A percentile compares a stretch with the other conserved stretches of the same genome.
phyloP scores from a whole-genome alignment of 371 early-diverging fungal species.

The Mortierella sp. region DNA sequence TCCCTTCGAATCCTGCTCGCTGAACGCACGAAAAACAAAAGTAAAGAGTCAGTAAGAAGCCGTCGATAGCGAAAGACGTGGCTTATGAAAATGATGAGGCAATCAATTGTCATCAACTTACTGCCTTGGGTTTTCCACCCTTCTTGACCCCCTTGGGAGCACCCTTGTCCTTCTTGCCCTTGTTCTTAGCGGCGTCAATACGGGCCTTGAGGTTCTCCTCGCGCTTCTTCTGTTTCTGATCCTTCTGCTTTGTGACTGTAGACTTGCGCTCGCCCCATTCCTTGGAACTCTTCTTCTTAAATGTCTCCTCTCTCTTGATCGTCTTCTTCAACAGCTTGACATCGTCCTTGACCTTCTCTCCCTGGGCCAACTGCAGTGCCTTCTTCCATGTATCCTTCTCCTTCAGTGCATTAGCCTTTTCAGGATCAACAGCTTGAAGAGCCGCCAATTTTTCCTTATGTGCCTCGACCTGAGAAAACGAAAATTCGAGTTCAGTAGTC shows the following conservation, averaged over 20 bases:
- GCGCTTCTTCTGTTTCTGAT: constrained; percentile 79
- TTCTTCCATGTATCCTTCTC: constrained; percentile 88
- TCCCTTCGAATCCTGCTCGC: constrained; percentile 56
- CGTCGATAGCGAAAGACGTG: too few species aligned
- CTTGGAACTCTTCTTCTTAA: constrained; percentile 84
- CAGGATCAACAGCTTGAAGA: constrained; percentile 73
- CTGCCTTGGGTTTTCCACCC: constrained; percentile 52
- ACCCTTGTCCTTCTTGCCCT: constrained; percentile 65
- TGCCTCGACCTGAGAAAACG: constrained; percentile 64
- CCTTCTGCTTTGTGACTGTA: constrained; percentile 70
- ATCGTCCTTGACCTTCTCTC: constrained; percentile 94
- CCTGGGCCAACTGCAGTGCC: constrained; percentile 82
- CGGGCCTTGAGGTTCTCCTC: constrained; percentile 81
- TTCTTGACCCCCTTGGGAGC: constrained; percentile 37
- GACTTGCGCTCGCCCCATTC: constrained; percentile 86
- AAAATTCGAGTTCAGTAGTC: too few species aligned
- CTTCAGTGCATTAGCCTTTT: constrained; percentile 72
- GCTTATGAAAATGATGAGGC: too few species aligned
- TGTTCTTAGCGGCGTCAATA: constrained; percentile 80
- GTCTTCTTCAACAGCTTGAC: constrained; percentile 89
- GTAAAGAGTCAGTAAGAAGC: too few species aligned
- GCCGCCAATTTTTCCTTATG: constrained; percentile 83
- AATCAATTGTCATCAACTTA: constrained; percentile 29
- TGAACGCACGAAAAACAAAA: constrained; percentile 1
- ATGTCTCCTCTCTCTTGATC: constrained; percentile 84